These are phyloP conservation scores for Piper longum DNA, from an alignment of 164 flowering plant species.

Conservation along the genomic window DNA sequence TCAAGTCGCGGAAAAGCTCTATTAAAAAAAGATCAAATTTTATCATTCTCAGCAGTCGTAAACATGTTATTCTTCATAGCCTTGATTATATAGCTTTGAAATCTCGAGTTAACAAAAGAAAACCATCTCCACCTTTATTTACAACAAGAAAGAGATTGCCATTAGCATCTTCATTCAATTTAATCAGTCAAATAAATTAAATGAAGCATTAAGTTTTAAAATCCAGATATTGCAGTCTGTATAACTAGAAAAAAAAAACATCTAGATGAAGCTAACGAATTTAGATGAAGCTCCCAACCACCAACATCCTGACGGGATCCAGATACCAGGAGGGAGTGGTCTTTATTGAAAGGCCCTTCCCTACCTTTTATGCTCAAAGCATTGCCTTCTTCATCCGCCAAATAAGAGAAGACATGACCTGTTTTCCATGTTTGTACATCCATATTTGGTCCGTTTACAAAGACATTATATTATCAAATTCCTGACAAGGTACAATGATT, in stretches of 20 bases:
- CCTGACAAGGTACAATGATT: background rate
- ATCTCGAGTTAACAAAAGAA: too few relatives aligned
- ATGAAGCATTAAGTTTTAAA: too few relatives aligned
- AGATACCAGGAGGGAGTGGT: constrained; percentile 44
- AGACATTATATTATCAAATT: too few relatives aligned
- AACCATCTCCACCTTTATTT: too few relatives aligned
- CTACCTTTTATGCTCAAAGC: constrained; percentile 27
- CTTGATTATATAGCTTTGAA: constrained; percentile 15
- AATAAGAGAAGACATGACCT: constrained; percentile 76
- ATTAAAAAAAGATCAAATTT: constrained; percentile 59
- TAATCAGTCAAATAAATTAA: too few relatives aligned
- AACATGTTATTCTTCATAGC: constrained; percentile 42
- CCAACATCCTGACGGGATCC: constrained; percentile 66
- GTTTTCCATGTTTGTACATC: constrained; percentile 32
- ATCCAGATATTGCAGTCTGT: too few relatives aligned
- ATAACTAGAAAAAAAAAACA: too few relatives aligned
- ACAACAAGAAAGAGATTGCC: too few relatives aligned
- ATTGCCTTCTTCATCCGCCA: constrained; percentile 83
- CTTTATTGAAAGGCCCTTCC: constrained; percentile 21
- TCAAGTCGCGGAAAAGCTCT: constrained; percentile 75
- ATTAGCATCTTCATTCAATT: too few relatives aligned
- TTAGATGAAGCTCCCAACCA: constrained; percentile 74
- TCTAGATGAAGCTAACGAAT: constrained; percentile 44
- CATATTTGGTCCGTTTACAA: constrained; percentile 20
- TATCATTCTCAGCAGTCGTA: constrained; percentile 34